phyloP scores from a whole-genome alignment of 176 grass and related monocot species.

The Otatea glauca region DNA sequence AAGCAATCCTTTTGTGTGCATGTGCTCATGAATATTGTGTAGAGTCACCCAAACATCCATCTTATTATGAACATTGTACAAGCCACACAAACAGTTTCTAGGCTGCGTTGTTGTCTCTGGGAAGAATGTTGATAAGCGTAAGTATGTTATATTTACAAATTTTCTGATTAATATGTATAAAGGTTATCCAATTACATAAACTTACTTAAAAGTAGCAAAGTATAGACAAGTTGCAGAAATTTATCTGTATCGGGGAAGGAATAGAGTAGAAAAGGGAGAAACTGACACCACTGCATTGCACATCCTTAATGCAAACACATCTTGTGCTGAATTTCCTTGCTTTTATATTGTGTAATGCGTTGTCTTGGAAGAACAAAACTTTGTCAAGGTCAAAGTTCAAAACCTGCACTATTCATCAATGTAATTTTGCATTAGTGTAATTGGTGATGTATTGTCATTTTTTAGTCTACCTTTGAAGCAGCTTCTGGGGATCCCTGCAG shows the following conservation, averaged over 20 bases:
- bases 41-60: background rate
- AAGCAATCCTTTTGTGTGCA: background rate
- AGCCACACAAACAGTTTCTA: background rate
- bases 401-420: background rate
- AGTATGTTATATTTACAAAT: background rate
- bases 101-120: background rate
- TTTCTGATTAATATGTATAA: background rate
- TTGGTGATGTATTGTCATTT: constrained; percentile 7
- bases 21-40: background rate
- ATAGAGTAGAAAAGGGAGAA: background rate
- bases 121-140: constrained; percentile 24
- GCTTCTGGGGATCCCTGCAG: background rate
- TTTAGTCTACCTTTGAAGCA: constrained; percentile 18
- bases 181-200: background rate
- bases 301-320: background rate
- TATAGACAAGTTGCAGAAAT: background rate
- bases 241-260: background rate
- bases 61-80: constrained; percentile 1
- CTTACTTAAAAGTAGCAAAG: background rate
- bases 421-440: constrained; percentile 20
- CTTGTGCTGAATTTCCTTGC: constrained; percentile 1
- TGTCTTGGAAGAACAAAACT: background rate
- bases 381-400: background rate
- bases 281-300: background rate
- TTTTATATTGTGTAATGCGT: background rate